Evolutionary conservation across 306 rosid species (phyloP), one percentile per base, ranked within the genome.

Genomic region (Hylodesmum podocarpum): DNA sequence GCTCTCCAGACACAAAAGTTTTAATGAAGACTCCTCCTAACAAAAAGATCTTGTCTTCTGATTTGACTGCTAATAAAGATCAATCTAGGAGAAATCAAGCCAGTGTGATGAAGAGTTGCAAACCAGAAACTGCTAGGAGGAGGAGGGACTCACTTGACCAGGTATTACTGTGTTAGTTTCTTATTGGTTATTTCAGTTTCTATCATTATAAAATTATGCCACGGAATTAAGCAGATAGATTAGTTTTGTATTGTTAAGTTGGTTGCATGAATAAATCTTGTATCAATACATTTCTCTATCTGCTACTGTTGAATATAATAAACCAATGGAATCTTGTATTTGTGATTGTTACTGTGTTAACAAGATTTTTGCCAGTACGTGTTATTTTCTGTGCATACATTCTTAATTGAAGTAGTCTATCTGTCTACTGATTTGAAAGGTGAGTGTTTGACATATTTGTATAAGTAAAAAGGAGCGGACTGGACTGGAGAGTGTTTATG

Each of bases 121-220:
- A 90, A 78, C 86, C 87, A 54, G 98, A 92, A 83, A 88, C 83
- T 22, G 86, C 93, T 21, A 88, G 97, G 88, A 90, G 98, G 87
- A 95, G 97, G 72, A 90, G 98, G 89, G 98, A 90, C 76, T 92
- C 97, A 49, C 91, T 95, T 78, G 97, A 95, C 83, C 89, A 76
- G 93, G 97, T 94, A 94, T 75, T 75, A 62, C 44, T 33, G 21
- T 62, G 37, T 31, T 31, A 33, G 25, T 82, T 63, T 46, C 74
- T 59, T 51, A 22, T 19, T 53, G 27, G 34, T 43, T 62, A 16
- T 21, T 77, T 61, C 12, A 22, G 28, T 62, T 50, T 72, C 77
- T 46, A 33, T 24, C 25, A 50, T 53, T 40, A 31, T 70, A 22
- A 9, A 63, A 41, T 43, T 50, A 24, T 28, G 72, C 31, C 59